These are phyloP conservation scores for Sclerotiophoma versabilis DNA, from an alignment of 2,329 filamentous ascomycete species.

Conservation along the genomic window DNA sequence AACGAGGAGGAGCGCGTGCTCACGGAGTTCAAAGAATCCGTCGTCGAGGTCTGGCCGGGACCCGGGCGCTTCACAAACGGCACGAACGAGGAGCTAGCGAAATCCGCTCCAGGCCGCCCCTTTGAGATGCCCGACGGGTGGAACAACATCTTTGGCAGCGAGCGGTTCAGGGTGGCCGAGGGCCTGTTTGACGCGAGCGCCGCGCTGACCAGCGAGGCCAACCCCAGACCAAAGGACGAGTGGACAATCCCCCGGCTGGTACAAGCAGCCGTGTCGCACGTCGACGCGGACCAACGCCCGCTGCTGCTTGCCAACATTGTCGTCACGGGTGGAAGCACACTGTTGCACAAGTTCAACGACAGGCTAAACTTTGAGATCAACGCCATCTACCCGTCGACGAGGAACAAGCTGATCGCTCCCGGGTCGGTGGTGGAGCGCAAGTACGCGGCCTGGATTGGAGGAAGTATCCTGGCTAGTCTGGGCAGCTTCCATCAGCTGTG, in stretches of 20 bases:
- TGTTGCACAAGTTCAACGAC: slow-evolving; percentile 92
- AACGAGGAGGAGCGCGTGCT: slow-evolving; percentile 93
- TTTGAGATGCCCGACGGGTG: slow-evolving; percentile 98
- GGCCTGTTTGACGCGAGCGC: slow-evolving; percentile 89
- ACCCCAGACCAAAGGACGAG: slow-evolving; percentile 66
- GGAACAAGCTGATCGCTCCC: slow-evolving; percentile 87
- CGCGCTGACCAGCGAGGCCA: slow-evolving; percentile 63
- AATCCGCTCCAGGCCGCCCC: slow-evolving; percentile 76
- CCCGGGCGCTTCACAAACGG: slow-evolving; percentile 68
- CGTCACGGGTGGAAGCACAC: slow-evolving; percentile 84
- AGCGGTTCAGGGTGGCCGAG: slow-evolving; percentile 86
- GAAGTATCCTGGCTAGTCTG: slow-evolving; percentile 91
- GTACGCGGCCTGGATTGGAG: slow-evolving; percentile 95
- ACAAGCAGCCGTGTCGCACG: slow-evolving; percentile 74
- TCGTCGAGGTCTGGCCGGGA: slow-evolving; percentile 91
- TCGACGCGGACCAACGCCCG: slow-evolving; percentile 88
- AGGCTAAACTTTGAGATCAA: slow-evolving; percentile 85
- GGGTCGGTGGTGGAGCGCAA: slow-evolving; percentile 86
- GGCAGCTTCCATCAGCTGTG: slow-evolving; percentile 99
- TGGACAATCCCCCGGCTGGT: slow-evolving; percentile 88
- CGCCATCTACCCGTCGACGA: slow-evolving; percentile 80
- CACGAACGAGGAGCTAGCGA: slow-evolving; percentile 77
- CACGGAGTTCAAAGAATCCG: slow-evolving; percentile 96
- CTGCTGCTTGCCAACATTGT: slow-evolving; percentile 88
- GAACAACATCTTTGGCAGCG: slow-evolving; percentile 92